A percentile compares a stretch with the other conserved stretches of the same genome.
Evolutionary conservation across 805 yeast species (phyloP).

Genomic region (Komagataella populi): DNA sequence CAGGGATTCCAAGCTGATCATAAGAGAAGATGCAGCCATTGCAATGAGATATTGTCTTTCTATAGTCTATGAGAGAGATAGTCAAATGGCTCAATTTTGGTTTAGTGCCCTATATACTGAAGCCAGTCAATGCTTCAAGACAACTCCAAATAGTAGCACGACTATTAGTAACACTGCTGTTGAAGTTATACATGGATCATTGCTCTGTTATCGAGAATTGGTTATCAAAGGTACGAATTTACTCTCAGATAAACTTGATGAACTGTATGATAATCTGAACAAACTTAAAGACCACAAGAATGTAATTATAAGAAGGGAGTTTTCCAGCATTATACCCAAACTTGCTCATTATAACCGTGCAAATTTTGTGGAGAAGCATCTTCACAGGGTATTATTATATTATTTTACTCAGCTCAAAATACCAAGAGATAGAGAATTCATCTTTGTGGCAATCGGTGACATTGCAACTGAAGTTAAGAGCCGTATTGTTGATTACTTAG

Average conservation of each 20-base stretch:
- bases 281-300: slow-evolving; percentile 68
- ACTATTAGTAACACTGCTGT: slow-evolving; percentile 15
- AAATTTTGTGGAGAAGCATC: slow-evolving; percentile 64
- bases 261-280: slow-evolving; percentile 63
- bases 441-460: slow-evolving; percentile 72
- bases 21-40: slow-evolving; percentile 75
- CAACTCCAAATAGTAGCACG: neutral
- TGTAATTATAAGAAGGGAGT: slow-evolving; percentile 64
- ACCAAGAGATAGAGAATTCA: slow-evolving; percentile 55
- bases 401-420: slow-evolving; percentile 68
- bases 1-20: slow-evolving; percentile 60
- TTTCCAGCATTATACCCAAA: slow-evolving; percentile 72
- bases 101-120: slow-evolving; percentile 39
- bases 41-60: slow-evolving; percentile 67
- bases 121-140: slow-evolving; percentile 16
- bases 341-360: slow-evolving; percentile 68
- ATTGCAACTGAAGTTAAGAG: slow-evolving; percentile 70
- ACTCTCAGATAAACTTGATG: slow-evolving; percentile 57
- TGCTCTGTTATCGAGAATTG: slow-evolving; percentile 71
- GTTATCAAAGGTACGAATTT: slow-evolving; percentile 60
- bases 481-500: slow-evolving; percentile 77
- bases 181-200: slow-evolving; percentile 79
- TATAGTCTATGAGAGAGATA: slow-evolving; percentile 71
- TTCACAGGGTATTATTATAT: slow-evolving; percentile 68
- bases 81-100: slow-evolving; percentile 60